Evolutionary conservation across 176 grass and related monocot genomes (phyloP).

Genomic region (Zoysia pacifica): DNA sequence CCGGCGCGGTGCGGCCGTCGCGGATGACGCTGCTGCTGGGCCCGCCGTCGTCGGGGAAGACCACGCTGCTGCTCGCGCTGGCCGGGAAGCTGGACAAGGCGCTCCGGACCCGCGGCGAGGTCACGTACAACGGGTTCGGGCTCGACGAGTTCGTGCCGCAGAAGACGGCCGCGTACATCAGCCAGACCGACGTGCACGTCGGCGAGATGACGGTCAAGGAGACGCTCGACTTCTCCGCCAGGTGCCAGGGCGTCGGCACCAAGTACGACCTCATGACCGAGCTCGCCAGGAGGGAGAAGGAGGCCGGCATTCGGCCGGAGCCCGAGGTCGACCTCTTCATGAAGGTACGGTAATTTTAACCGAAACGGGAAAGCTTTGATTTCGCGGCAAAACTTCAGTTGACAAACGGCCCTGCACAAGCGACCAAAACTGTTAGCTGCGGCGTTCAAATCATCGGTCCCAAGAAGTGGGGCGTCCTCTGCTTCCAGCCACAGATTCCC

Average conservation of each 20-base stretch:
- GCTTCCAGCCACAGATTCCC: not conserved
- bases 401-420: not conserved
- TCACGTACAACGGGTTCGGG: constrained; percentile 78
- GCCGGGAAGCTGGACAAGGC: constrained; percentile 83
- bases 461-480: not conserved
- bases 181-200: constrained; percentile 93
- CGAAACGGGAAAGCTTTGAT: not conserved
- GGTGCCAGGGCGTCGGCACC: constrained; percentile 90
- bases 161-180: constrained; percentile 98
- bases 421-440: not conserved
- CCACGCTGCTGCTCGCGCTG: constrained; percentile 77
- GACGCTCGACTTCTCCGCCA: constrained; percentile 93
- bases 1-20: constrained; percentile 60
- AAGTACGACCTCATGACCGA: constrained; percentile 93
- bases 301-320: constrained; percentile 80
- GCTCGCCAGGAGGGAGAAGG: constrained; percentile 79
- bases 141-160: constrained; percentile 83
- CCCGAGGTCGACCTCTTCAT: constrained; percentile 96
- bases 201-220: constrained; percentile 98
- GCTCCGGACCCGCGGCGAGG: constrained; percentile 55
- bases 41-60: constrained; percentile 96
- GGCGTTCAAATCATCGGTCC: constrained; percentile 2
- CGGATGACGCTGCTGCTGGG: constrained; percentile 94
- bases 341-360: constrained; percentile 55
- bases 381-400: not conserved